These are phyloP conservation scores for Phanerodontia chrysosporium DNA, from an alignment of 768 basidiomycete genomes.

Conservation along the genomic window DNA sequence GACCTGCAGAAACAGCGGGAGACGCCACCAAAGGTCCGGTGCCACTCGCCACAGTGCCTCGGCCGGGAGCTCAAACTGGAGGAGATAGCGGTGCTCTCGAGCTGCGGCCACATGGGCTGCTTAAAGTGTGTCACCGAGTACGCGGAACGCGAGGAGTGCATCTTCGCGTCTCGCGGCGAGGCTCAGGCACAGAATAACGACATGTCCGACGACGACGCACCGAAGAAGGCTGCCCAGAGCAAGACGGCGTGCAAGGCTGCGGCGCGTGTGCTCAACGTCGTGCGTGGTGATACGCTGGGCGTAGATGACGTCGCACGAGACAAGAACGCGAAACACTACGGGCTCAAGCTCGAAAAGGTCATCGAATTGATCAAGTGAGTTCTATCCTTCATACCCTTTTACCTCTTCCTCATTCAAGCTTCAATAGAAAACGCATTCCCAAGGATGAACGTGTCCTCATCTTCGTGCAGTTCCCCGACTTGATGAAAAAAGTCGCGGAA, in stretches of 20 bases:
- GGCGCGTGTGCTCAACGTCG: slow-evolving; percentile 77
- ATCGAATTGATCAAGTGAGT: slow-evolving; percentile 71
- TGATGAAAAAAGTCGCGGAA: slow-evolving; percentile 87
- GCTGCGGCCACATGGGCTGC: slow-evolving; percentile 90
- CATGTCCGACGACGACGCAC: not conserved
- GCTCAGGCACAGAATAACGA: not conserved
- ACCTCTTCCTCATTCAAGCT: too few species aligned
- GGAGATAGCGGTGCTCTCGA: slow-evolving; percentile 82
- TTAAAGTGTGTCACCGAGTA: slow-evolving; percentile 63
- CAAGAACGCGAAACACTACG: slow-evolving; percentile 72
- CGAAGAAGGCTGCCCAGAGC: not conserved
- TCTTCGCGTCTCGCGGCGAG: slow-evolving; percentile 62
- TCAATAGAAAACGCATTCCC: slow-evolving; percentile 56
- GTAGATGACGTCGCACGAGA: slow-evolving; percentile 74
- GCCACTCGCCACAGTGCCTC: slow-evolving; percentile 50
- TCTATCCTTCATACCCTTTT: not conserved
- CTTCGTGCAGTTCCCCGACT: slow-evolving; percentile 94
- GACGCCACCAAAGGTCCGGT: slow-evolving; percentile 52
- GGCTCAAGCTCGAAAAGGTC: slow-evolving; percentile 77
- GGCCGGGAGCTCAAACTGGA: slow-evolving; percentile 51
- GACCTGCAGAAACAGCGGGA: slow-evolving; percentile 78
- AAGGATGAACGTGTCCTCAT: slow-evolving; percentile 80
- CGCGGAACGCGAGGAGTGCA: slow-evolving; percentile 79
- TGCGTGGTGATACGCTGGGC: slow-evolving; percentile 74
- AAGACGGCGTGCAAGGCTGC: slow-evolving; percentile 61